Percentiles rank a stretch among this genome's conserved stretches.
Evolutionary conservation across 495 filamentous ascomycete species (phyloP).

Genomic region (Aspergillus campestris): DNA sequence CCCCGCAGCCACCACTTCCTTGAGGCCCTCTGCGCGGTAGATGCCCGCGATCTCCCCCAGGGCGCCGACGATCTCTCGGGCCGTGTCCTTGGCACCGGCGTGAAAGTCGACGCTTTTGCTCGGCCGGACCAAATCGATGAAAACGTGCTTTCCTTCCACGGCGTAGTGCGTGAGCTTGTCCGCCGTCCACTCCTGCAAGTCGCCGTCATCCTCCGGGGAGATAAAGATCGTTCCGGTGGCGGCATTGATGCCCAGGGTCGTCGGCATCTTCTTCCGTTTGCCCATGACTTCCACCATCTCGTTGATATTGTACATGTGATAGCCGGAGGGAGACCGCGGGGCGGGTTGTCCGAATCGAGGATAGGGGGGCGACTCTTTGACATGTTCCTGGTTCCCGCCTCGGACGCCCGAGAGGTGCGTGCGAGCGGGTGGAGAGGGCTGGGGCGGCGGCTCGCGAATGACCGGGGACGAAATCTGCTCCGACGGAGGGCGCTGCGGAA

Average conservation of each 20-base stretch:
- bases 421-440: constrained; percentile 21
- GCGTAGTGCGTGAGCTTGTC: constrained; percentile 92
- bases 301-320: constrained; percentile 90
- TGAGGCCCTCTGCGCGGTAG: constrained; percentile 70
- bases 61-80: constrained; percentile 79
- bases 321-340: constrained; percentile 62
- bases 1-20: constrained; percentile 78
- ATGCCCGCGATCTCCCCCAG: constrained; percentile 87
- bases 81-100: constrained; percentile 93
- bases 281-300: constrained; percentile 93
- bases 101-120: constrained; percentile 95
- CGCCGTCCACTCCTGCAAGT: constrained; percentile 84
- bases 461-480: constrained; percentile 45
- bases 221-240: constrained; percentile 84
- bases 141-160: constrained; percentile 96
- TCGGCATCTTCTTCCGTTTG: constrained; percentile 96
- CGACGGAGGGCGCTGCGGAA: constrained; percentile 63
- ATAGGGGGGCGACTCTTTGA: constrained; percentile 51
- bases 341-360: constrained; percentile 41
- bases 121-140: constrained; percentile 82
- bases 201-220: constrained; percentile 80
- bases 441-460: constrained; percentile 41
- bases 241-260: constrained; percentile 82
- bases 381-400: constrained; percentile 21
- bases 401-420: constrained; percentile 13